Percentiles rank a stretch among this genome's conserved stretches.
These are phyloP conservation scores for Amanita pallidorosea DNA, from an alignment of 768 basidiomycete genomes.

Conservation along the genomic window DNA sequence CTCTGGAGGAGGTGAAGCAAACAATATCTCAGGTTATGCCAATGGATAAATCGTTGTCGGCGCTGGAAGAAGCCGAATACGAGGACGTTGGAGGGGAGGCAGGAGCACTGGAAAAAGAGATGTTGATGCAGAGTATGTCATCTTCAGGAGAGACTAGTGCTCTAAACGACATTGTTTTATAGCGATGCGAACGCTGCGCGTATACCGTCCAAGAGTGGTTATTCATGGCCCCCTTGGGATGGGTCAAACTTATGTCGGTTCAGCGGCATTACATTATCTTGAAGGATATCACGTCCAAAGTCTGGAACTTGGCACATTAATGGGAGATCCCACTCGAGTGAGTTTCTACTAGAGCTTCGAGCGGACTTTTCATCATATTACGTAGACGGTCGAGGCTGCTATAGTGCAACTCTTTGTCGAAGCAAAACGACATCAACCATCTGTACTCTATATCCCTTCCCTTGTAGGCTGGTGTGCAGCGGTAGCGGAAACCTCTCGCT, in stretches of 20 bases:
- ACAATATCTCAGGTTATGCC: constrained; percentile 73
- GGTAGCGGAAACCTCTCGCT: constrained; percentile 73
- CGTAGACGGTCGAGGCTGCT: constrained; percentile 79
- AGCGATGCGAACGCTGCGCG: constrained; percentile 88
- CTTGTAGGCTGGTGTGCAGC: constrained; percentile 78
- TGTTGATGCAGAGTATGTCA: constrained; percentile 72
- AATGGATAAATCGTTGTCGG: constrained; percentile 65
- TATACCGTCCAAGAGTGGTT: constrained; percentile 83
- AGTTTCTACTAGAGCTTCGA: constrained; percentile 16
- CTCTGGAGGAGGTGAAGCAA: constrained; percentile 61
- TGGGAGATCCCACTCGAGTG: constrained; percentile 85
- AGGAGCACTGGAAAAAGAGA: constrained; percentile 82
- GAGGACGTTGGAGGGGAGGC: constrained; percentile 68
- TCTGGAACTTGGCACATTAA: constrained; percentile 79
- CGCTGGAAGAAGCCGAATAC: constrained; percentile 91
- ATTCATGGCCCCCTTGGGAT: constrained; percentile 76
- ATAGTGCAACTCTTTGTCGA: constrained; percentile 94
- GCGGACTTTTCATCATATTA: background rate
- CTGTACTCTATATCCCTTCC: constrained; percentile 90
- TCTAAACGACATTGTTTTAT: background rate
- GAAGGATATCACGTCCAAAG: constrained; percentile 96
- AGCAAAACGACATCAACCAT: constrained; percentile 94
- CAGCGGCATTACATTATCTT: constrained; percentile 85
- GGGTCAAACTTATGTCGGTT: constrained; percentile 86
- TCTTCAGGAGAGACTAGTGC: background rate